Evolutionary conservation across 306 rosid species (phyloP), one percentile per base, ranked within the genome.

Genomic region (Arachis hypogaea): DNA sequence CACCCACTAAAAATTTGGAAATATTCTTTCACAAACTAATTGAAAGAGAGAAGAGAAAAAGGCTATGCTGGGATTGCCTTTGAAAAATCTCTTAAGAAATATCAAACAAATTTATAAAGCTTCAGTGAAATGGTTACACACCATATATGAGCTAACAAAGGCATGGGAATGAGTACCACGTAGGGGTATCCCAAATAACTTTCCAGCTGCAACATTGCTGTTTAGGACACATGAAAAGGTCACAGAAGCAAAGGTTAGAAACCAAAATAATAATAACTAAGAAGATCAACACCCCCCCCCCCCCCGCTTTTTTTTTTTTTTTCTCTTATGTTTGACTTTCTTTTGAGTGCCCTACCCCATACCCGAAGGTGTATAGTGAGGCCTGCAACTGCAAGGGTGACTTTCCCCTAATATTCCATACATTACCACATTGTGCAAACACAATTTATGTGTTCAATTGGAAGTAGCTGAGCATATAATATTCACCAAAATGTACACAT

Each of bases 121-220:
- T 63, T 62, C 33, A 72, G 70, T 46, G 79, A 75, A 80, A 68
- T 73, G 83, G 62, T 66, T 71, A 87, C 98, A 47, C 54, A 95
- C 99, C 98, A 92, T 87, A 79, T 85, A 95, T 71, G 99, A 95
- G 90, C 99, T 95, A 82, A 95, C 93, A 33, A 95, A 95, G 78
- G 99, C 99, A 92, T 95, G 99, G 56, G 99, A 95, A 84, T 95
- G 99, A 56, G 99, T 95, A 68, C 99, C 99, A 68, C 97, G 92
- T 62, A 95, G 97, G 29, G 99, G 98, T 75, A 95, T 95, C 76
- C 97, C 93, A 52, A 95, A 95, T 82, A 90, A 82, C 84, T 80
- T 92, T 81, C 99, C 99, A 64, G 99, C 99, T 41, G 98, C 98
- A 78, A 92, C 99, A 82, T 95, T 95, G 86, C 99, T 95, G 84